Base-by-base conservation (phyloP, 495 filamentous ascomycete species). In the Talaromyces proteolyticus region DNA sequence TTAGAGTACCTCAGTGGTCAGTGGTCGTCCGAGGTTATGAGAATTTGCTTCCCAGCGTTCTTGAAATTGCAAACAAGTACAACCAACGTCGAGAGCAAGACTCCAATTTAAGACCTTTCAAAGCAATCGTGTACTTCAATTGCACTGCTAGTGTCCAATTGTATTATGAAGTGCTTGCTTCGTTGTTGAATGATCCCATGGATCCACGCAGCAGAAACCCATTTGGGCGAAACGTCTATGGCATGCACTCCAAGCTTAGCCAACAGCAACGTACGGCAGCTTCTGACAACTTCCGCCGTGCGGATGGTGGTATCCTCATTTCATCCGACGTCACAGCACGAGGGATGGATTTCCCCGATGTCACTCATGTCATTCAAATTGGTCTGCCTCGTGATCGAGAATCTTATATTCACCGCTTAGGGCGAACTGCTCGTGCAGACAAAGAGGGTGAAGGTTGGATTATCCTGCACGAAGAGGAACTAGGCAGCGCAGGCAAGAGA, bases 271-370 rank as follows among this genome's bases (percentile, higher is more conserved):
- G 93, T 24, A 89, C 88, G 1, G 56, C 57, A 7, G 78, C 75
- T n/a, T 78, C 93, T 0, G 76, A 89, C 0, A 49, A 24, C n/a
- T 98, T 98, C 79, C 80, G 84, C 18, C 57, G 51, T 4, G 69
- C 79, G 8, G 49, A 69, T 14, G 76, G 78, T 21, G 91, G 73
- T 23, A 86, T 98, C 47, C 77, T 98, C 21, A 79, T 97, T 64
- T 91, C 91, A 1, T 91, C 90, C 4, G 93, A 98, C 65, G 92
- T 98, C 21, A 93, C 92, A 1, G 89, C 93, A 12, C 84, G 93
- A 61, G 93, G 93, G 57, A 86, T 90, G 82, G 85, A 90, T 61
- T 88, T 88, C 61, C 85, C 84, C 2, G 76, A 78, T 42, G 85
- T 88, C 26, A 85, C 81, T 34, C 82, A 86, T 51, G 82, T 90